Percentiles rank a stretch among this genome's conserved stretches.
Conservation (phyloP, 2,329 filamentous ascomycete species). For the Nemania sp. region DNA sequence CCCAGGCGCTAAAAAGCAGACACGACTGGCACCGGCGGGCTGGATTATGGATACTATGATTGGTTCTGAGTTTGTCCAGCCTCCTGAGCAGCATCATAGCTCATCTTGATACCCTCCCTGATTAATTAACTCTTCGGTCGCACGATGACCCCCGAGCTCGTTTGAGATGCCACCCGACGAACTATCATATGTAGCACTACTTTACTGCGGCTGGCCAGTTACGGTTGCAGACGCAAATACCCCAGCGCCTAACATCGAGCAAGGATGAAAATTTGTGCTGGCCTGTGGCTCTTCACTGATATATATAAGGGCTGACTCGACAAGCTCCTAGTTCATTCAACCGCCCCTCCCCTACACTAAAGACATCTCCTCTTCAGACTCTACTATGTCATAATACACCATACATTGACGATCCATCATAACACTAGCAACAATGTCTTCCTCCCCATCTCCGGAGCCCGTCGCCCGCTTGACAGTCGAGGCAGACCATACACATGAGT, state of each 20-base stretch:
- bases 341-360: not conserved
- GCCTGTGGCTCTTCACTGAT: no score
- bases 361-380: not conserved
- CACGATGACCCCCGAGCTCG: not conserved
- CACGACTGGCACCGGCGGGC: not conserved
- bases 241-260: not conserved
- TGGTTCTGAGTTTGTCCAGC: not conserved
- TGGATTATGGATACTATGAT: not conserved
- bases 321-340: not conserved
- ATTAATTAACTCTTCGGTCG: not conserved
- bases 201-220: not conserved
- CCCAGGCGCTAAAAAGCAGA: not conserved
- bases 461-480: not conserved
- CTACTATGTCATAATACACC: not conserved
- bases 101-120: not conserved
- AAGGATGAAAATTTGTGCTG: not conserved
- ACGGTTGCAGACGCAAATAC: not conserved
- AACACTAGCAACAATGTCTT: no score
- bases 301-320: not conserved
- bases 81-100: not conserved
- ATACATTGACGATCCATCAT: not conserved
- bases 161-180: not conserved
- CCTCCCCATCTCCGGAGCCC: not conserved
- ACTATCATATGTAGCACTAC: not conserved
- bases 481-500: conserved; percentile 41